Conservation (phyloP, 1,284 basidiomycete genomes). For the Cryptococcus sp. region DNA sequence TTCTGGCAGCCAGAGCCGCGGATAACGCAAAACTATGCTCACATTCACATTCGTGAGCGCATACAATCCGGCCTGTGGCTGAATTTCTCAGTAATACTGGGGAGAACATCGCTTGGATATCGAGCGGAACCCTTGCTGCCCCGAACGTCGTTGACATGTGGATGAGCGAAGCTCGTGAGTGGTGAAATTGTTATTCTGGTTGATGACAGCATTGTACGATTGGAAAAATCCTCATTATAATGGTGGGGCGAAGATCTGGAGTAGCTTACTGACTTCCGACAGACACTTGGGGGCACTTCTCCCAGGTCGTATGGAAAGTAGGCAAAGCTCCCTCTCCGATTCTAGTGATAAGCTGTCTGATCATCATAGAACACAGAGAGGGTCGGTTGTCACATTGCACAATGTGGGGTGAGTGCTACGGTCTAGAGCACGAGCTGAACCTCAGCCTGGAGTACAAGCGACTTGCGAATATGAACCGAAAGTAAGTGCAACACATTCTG, state of each 20-base stretch:
- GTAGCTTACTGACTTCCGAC: not conserved
- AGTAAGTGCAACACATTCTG: not conserved
- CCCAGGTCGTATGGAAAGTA: slow-evolving; percentile 9
- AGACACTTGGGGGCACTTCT: slow-evolving; percentile 8
- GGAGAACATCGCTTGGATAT: slow-evolving; percentile 10
- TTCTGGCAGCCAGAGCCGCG: not conserved
- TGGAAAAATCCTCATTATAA: slow-evolving; percentile 6
- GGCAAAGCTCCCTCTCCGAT: not conserved
- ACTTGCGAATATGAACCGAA: slow-evolving; percentile 10
- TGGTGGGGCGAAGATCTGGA: not conserved
- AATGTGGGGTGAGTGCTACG: not conserved
- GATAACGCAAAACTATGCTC: slow-evolving; percentile 3
- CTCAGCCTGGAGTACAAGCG: not conserved
- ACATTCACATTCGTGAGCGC: slow-evolving; percentile 1
- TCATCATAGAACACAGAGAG: not conserved
- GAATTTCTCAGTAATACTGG: slow-evolving; percentile 3
- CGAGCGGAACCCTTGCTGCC: not conserved
- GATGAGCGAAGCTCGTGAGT: slow-evolving; percentile 12
- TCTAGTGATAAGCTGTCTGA: too few species aligned
- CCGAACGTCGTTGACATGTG: slow-evolving; percentile 8
- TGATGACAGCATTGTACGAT: slow-evolving; percentile 5
- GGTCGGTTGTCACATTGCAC: slow-evolving; percentile 7
- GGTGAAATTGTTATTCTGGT: not conserved
- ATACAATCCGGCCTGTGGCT: not conserved
- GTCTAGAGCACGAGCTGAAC: not conserved